Conservation (phyloP, 257 asterid genomes). For the Solanum microdontum region DNA sequence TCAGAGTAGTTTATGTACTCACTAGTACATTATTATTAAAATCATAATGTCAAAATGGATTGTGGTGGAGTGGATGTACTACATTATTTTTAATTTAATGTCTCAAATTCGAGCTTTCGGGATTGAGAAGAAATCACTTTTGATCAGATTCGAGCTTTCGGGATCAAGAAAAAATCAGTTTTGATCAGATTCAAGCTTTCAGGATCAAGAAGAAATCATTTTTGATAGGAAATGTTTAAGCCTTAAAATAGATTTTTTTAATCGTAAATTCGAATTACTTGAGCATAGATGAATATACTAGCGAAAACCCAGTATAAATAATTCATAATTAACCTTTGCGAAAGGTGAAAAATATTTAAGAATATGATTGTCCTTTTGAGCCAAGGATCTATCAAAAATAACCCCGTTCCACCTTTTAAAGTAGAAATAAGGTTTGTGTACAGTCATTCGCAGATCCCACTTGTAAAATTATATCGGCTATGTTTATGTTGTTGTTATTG, state of each 20-base stretch:
- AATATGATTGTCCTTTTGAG: background rate
- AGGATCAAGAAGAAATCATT: rapidly evolving
- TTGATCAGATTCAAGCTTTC: background rate
- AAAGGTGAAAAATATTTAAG: background rate
- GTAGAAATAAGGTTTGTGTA: too few relatives aligned
- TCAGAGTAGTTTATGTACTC: background rate
- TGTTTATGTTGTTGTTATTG: background rate
- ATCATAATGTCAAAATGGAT: background rate
- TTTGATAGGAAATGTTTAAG: background rate
- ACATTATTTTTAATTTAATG: background rate
- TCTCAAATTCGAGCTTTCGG: rapidly evolving
- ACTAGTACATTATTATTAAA: background rate
- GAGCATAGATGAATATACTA: background rate
- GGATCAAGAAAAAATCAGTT: background rate
- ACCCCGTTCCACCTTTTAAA: background rate
- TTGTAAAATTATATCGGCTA: background rate
- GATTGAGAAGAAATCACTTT: rapidly evolving
- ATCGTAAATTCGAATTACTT: background rate
- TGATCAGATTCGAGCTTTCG: background rate
- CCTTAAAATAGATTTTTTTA: background rate
- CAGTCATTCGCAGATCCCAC: too few relatives aligned
- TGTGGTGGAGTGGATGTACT: background rate
- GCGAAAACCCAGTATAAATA: background rate
- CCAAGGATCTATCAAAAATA: background rate
- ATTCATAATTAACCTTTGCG: background rate